A percentile compares a stretch with the other conserved stretches of the same genome.
Evolutionary conservation across 139 green algal species (phyloP).

Genomic region (Mesotaenium endlicherianum): DNA sequence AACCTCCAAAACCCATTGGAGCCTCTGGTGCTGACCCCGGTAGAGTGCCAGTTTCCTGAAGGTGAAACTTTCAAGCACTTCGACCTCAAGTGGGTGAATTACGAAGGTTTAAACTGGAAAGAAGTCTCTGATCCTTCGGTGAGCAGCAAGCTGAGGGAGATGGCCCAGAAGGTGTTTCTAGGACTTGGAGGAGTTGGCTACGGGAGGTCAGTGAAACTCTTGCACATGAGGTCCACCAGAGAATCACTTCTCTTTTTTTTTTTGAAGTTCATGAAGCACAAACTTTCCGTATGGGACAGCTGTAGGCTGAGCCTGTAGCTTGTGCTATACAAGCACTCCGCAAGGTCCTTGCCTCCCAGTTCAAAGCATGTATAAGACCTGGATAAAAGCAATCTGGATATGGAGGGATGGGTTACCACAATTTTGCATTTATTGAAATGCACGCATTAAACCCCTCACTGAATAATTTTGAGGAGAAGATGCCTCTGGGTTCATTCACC

Average conservation of each 20-base stretch:
- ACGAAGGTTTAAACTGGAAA: slow-evolving; percentile 14
- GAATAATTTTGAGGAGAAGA: too few species aligned
- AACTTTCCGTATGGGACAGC: too few species aligned
- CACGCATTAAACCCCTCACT: too few species aligned
- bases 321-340: too few species aligned
- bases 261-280: too few species aligned
- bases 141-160: slow-evolving; percentile 11
- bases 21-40: not conserved
- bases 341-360: too few species aligned
- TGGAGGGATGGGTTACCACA: too few species aligned
- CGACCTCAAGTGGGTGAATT: slow-evolving; percentile 28
- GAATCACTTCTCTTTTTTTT: not conserved
- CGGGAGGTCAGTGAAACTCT: not conserved
- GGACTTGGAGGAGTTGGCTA: slow-evolving; percentile 8
- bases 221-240: not conserved
- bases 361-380: too few species aligned
- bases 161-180: slow-evolving; percentile 22
- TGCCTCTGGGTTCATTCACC: too few species aligned
- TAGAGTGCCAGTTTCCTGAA: slow-evolving; percentile 15
- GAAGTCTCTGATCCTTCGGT: not conserved
- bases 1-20: slow-evolving; percentile 13
- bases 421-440: too few species aligned
- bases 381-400: too few species aligned
- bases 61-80: slow-evolving; percentile 42
- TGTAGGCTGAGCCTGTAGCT: too few species aligned